Base-by-base conservation (phyloP, 345 rosid genomes). In the Euclidium syriacum region DNA sequence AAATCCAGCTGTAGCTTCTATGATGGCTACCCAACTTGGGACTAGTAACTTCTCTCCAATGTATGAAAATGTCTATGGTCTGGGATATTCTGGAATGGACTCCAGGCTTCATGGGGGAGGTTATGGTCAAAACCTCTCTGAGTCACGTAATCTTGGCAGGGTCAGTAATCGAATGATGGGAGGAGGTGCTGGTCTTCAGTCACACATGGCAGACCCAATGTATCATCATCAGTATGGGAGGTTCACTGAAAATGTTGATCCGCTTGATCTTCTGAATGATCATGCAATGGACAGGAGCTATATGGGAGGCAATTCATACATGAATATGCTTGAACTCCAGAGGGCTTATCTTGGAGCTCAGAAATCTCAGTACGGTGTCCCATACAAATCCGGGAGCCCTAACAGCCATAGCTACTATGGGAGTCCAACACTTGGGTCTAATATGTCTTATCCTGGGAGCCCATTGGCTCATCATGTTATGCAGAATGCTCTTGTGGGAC, bases 261-360 rank as follows among this genome's bases (percentile, higher is more conserved):
- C 79, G 47, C 73, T 73, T 59, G 78, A 80, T 22, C 82, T 84
- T 68, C 79, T 79, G 25, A 81, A 72, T 32, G 84, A 78, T 41
- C 79, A 71, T 24, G 49, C 80, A 12, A 52, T 73, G 74, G 91
- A 79, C n/a, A 74, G 83, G 59, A 83, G 64, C 73, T 65, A 10
- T 43, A 20, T 52, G 39, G 62, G 55, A n/a, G n/a, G 84, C 58
- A 81, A 77, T 62, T 67, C 86, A 10, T 81, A 87, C 64, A 53
- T 81, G 77, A 80, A 85, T 72, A 51, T 81, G 36, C 79, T 78
- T 58, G 88, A 85, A 35, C 76, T 80, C 14, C 90, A 87, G 58
- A 82, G 81, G 65, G 85, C 85, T 54, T 79, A 85, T 77, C 79
- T 77, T 1, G 90, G 82, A 54, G 77, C 87, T 68, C 88, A 83